Evolutionary conservation across 2,329 filamentous ascomycete species (phyloP), one percentile per base, ranked within the genome.

Genomic region (Neoarthrinium moseri): DNA sequence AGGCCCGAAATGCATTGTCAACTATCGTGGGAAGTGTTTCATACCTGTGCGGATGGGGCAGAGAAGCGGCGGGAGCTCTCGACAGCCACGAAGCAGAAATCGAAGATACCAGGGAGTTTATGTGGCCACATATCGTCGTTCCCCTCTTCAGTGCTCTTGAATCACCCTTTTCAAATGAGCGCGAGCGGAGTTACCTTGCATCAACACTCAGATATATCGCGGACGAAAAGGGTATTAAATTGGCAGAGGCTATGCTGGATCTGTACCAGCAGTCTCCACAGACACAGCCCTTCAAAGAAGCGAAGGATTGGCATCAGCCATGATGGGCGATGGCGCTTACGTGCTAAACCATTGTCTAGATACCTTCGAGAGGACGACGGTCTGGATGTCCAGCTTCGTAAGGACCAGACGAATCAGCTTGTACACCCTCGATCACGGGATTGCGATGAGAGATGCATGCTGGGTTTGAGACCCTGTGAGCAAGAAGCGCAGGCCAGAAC

Each of bases 191-290:
- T n/a, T 26, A 26, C 17, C 11, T 40, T 26, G 37, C 27, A 27
- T 24, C 37, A 10, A 29, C 21, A n/a, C 17, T 27, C 23, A 12
- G 21, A 17, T 40, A 29, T n/a, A 23, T 18, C 15, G 22, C 21
- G n/a, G n/a, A 40, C n/a, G 24, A 29, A n/a, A 40, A 40, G 30
- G 37, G 37, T 8, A 40, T 40, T 26, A 40, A 17, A 18, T 18
- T 40, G 22, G 22, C 37, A 11, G 37, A n/a, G 5, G 37, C 23
- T 4, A n/a, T 27, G 7, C 23, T 29, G 10, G 15, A 40, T 12
- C 37, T 29, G 20, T 40, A 23, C 12, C 37, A 15, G 30, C 23
- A 40, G 13, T 40, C 12, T 18, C 15, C n/a, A n/a, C n/a, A n/a
- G n/a, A n/a, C n/a, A n/a, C n/a, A n/a, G n/a, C n/a, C n/a, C n/a